Evolutionary conservation across 1,284 basidiomycete genomes (phyloP).

Genomic region (Fomitopsis betulina): DNA sequence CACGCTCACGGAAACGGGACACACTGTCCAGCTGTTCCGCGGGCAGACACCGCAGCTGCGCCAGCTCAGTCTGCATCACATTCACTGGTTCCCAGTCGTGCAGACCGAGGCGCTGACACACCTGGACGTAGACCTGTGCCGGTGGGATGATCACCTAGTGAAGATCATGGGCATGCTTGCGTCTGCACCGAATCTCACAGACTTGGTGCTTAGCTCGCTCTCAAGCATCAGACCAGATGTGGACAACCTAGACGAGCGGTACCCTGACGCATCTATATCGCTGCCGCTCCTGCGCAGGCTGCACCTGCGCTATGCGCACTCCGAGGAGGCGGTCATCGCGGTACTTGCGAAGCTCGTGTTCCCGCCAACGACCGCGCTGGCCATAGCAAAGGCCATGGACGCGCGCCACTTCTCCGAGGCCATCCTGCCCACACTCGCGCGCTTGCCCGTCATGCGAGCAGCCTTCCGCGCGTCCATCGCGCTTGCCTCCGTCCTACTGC

Average conservation of each 20-base stretch:
- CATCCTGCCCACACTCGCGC: neutral
- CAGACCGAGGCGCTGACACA: neutral
- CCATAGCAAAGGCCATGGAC: neutral
- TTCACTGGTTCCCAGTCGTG: neutral
- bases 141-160: neutral
- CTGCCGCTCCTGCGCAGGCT: neutral
- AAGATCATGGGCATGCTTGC: neutral
- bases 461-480: neutral
- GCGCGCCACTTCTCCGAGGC: neutral
- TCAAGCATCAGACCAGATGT: neutral
- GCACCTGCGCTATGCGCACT: neutral
- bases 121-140: neutral
- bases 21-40: neutral
- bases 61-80: neutral
- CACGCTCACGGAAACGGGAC: neutral
- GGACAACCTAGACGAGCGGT: neutral
- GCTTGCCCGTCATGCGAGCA: neutral
- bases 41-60: neutral
- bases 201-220: neutral
- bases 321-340: neutral
- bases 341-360: neutral
- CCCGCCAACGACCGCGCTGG: neutral
- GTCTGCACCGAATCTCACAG: neutral
- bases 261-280: neutral
- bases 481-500: neutral